Evolutionary conservation across 306 rosid species (phyloP).

Genomic region (Vigna unguiculata): DNA sequence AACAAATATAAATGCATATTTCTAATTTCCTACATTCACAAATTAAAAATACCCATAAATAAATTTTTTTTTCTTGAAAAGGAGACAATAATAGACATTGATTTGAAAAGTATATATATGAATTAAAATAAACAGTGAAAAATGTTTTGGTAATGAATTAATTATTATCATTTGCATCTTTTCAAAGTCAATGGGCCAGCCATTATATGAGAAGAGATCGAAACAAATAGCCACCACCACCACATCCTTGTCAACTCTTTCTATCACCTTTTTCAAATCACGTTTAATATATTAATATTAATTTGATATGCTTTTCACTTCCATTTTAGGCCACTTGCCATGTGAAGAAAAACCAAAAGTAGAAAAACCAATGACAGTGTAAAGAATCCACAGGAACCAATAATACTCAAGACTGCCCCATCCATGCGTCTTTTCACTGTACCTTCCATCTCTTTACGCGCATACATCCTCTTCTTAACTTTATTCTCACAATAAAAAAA

Average conservation of each 20-base stretch:
- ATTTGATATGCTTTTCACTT: background rate
- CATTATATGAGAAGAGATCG: background rate
- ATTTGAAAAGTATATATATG: background rate
- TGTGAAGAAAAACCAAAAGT: slow-evolving; percentile 47
- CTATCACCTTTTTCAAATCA: background rate
- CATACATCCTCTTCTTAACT: background rate
- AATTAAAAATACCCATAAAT: too few relatives aligned
- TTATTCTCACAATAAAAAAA: background rate
- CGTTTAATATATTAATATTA: background rate
- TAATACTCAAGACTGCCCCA: slow-evolving; percentile 41
- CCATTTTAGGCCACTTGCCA: slow-evolving; percentile 43
- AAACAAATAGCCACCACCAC: slow-evolving; percentile 15
- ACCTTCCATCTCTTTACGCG: slow-evolving; percentile 3
- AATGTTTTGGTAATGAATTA: background rate
- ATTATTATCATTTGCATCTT: slow-evolving; percentile 21
- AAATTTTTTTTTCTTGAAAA: too few relatives aligned
- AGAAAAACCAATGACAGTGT: slow-evolving; percentile 12
- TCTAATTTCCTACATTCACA: too few relatives aligned
- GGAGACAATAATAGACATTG: background rate
- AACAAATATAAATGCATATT: too few relatives aligned
- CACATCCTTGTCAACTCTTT: slow-evolving; percentile 37
- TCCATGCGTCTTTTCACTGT: slow-evolving; percentile 47
- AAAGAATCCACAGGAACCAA: slow-evolving; percentile 40
- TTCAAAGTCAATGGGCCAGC: slow-evolving; percentile 35
- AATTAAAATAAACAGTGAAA: background rate